Conservation (phyloP, 345 rosid genomes). For the Pseudoturritis turrita region DNA sequence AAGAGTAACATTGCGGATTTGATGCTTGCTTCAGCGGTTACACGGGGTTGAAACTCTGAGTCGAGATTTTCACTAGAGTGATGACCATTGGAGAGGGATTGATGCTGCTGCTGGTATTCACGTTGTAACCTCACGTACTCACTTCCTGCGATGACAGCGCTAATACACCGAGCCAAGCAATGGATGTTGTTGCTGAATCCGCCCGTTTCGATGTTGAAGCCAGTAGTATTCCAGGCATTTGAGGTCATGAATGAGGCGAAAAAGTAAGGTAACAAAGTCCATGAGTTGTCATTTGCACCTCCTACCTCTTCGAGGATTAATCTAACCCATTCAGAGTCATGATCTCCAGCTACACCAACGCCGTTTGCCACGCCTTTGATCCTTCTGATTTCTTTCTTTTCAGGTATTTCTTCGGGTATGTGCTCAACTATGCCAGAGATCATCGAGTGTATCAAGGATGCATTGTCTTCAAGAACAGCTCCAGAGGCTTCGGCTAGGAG, state of each 20-base stretch:
- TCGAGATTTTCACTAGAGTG: slow-evolving; percentile 51
- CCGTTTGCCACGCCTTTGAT: slow-evolving; percentile 71
- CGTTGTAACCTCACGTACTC: slow-evolving; percentile 81
- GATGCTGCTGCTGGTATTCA: slow-evolving; percentile 68
- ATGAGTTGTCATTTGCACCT: slow-evolving; percentile 88
- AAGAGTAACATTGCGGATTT: slow-evolving; percentile 91
- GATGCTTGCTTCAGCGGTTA: slow-evolving; percentile 85
- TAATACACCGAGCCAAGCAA: slow-evolving; percentile 96
- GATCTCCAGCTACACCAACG: slow-evolving; percentile 55
- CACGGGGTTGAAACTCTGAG: slow-evolving; percentile 57
- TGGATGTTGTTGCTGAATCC: slow-evolving; percentile 95
- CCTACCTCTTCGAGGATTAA: slow-evolving; percentile 89
- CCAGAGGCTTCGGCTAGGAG: slow-evolving; percentile 97
- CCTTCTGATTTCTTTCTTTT: slow-evolving; percentile 81
- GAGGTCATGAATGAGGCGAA: slow-evolving; percentile 89
- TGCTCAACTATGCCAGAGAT: slow-evolving; percentile 71
- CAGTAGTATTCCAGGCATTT: slow-evolving; percentile 80
- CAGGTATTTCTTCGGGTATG: slow-evolving; percentile 85
- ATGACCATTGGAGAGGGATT: slow-evolving; percentile 64
- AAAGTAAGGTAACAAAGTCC: slow-evolving; percentile 91
- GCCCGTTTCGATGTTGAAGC: slow-evolving; percentile 89
- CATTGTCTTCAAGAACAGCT: slow-evolving; percentile 78
- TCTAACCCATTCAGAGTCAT: slow-evolving; percentile 96
- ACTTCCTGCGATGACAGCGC: slow-evolving; percentile 89
- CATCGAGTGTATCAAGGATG: slow-evolving; percentile 76